Percentiles rank a stretch among this genome's conserved stretches.
Evolutionary conservation across 202 grass and related monocot genomes (phyloP).

Genomic region (Panicum virgatum): DNA sequence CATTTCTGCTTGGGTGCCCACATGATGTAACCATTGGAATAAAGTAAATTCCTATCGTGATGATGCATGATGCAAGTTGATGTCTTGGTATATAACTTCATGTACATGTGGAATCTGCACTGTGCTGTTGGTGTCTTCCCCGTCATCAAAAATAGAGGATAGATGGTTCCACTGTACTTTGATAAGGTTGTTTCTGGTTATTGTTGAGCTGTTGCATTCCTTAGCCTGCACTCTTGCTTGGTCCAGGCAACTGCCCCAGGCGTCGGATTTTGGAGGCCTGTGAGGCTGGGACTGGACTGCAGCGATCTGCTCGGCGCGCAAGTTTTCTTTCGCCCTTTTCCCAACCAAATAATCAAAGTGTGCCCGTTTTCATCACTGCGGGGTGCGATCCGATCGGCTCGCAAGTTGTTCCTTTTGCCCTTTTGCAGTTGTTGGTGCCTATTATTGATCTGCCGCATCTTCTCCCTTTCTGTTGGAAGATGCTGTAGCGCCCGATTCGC

Average conservation of each 20-base stretch:
- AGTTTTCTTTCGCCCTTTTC: background rate
- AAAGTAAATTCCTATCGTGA: background rate
- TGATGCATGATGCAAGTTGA: slow-evolving; percentile 12
- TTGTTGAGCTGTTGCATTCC: background rate
- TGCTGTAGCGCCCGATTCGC: background rate
- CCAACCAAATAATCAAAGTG: background rate
- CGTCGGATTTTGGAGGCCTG: background rate
- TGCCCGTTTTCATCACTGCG: background rate
- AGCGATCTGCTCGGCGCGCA: background rate
- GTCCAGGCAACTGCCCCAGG: background rate
- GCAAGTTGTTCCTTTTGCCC: too few relatives aligned
- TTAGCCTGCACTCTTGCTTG: background rate
- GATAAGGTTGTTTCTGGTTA: background rate
- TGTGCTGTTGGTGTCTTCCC: background rate
- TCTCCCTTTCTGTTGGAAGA: background rate
- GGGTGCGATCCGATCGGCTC: too few relatives aligned
- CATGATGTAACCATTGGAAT: slow-evolving; percentile 21
- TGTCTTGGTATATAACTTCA: background rate
- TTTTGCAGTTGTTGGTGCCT: background rate
- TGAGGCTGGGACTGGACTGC: background rate
- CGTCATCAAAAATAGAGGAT: background rate
- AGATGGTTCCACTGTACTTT: background rate
- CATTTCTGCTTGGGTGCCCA: background rate
- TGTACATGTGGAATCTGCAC: background rate
- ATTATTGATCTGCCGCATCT: background rate